These are phyloP conservation scores for Yamadazyma aaseri DNA, from an alignment of 1,139 yeast genomes.

Conservation along the genomic window DNA sequence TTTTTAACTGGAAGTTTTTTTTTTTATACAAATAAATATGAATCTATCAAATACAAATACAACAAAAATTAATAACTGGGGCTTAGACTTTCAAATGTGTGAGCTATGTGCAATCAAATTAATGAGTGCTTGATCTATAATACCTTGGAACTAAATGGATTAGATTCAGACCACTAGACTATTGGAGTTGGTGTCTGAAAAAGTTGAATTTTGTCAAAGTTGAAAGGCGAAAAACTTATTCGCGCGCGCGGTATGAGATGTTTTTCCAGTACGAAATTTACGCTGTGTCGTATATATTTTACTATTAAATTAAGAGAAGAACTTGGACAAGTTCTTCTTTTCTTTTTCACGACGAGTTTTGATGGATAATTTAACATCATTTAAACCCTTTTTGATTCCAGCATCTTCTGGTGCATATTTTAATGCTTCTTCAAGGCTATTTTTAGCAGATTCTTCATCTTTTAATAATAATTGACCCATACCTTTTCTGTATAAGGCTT, in stretches of 20 bases:
- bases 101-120: constrained; percentile 15
- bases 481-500: constrained; percentile 86
- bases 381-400: constrained; percentile 67
- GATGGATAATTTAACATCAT: constrained; percentile 54
- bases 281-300: constrained; percentile 2
- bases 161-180: constrained; percentile 8
- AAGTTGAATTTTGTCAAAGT: constrained; percentile 1
- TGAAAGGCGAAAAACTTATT: constrained; percentile 13
- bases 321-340: constrained; percentile 81
- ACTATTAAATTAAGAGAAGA: constrained; percentile 41
- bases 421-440: constrained; percentile 66
- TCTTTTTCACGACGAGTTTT: constrained; percentile 64
- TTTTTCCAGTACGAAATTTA: constrained; percentile 4
- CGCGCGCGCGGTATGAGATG: constrained; percentile 9
- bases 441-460: constrained; percentile 70
- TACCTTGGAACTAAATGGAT: constrained; percentile 7
- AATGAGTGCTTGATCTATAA: constrained; percentile 17
- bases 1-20: background rate
- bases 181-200: constrained; percentile 5
- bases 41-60: constrained; percentile 6
- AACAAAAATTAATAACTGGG: constrained; percentile 2
- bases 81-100: too few relatives aligned
- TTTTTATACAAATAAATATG: constrained; percentile 1
- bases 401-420: constrained; percentile 69
- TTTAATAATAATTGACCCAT: constrained; percentile 63